A percentile compares a stretch with the other conserved stretches of the same genome.
phyloP scores from a whole-genome alignment of 345 rosid genomes.

The Citrus mangshanensis region DNA sequence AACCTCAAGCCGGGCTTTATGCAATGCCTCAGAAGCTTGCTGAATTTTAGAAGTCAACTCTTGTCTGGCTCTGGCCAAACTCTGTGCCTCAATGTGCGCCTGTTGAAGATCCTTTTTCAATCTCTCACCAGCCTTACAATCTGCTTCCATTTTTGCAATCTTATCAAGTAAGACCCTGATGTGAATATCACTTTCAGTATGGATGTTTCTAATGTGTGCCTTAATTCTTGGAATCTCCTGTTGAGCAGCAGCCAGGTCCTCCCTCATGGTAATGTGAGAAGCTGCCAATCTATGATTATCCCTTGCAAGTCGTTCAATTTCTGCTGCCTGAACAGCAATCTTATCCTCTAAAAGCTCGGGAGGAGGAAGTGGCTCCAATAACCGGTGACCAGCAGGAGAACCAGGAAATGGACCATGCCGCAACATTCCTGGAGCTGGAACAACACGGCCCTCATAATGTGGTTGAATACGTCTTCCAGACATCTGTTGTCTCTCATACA shows the following conservation, averaged over 20 bases:
- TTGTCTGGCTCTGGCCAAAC: constrained; percentile 55
- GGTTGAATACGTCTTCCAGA: constrained; percentile 33
- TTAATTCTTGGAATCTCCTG: constrained; percentile 54
- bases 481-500: constrained; percentile 21
- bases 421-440: constrained; percentile 38
- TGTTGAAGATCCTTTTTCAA: constrained; percentile 63
- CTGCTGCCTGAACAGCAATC: constrained; percentile 73
- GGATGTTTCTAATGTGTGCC: constrained; percentile 69
- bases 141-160: constrained; percentile 54
- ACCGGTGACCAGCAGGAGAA: constrained; percentile 19
- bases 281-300: constrained; percentile 67
- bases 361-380: constrained; percentile 32
- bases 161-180: constrained; percentile 63
- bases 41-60: constrained; percentile 58
- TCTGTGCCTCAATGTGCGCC: constrained; percentile 66
- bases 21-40: constrained; percentile 53
- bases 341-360: constrained; percentile 63
- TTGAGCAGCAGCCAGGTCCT: constrained; percentile 54
- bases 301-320: constrained; percentile 54
- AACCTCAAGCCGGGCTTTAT: constrained; percentile 38
- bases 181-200: constrained; percentile 73
- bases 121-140: constrained; percentile 55
- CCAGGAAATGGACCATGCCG: constrained; percentile 37
- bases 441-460: constrained; percentile 22
- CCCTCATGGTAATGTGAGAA: constrained; percentile 48